Conservation (phyloP, 1,284 basidiomycete species). For the Inonotus obliquus region DNA sequence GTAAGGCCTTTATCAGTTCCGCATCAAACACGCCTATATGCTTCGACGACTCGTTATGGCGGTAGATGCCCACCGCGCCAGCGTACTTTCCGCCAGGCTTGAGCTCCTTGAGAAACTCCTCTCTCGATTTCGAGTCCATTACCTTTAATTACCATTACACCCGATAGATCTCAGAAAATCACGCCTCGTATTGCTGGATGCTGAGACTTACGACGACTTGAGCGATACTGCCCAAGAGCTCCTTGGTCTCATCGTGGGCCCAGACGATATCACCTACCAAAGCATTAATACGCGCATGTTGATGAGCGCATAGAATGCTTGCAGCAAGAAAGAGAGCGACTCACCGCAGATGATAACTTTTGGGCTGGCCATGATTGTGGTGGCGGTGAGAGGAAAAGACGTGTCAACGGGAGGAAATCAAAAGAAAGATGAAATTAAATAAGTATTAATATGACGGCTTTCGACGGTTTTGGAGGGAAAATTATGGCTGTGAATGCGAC, state of each 20-base stretch:
- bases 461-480: conserved; percentile 3
- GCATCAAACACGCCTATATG: conserved; percentile 76
- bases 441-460: conserved; percentile 2
- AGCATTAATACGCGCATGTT: not conserved
- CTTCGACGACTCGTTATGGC: conserved; percentile 63
- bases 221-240: conserved; percentile 62
- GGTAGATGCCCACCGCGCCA: conserved; percentile 74
- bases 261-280: conserved; percentile 64
- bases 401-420: not conserved
- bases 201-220: conserved; percentile 65
- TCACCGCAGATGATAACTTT: conserved; percentile 43
- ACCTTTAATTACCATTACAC: conserved; percentile 33
- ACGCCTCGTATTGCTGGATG: not conserved
- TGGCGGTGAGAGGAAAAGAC: conserved; percentile 19
- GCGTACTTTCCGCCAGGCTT: conserved; percentile 69
- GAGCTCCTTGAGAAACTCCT: conserved; percentile 65
- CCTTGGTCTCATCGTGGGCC: conserved; percentile 71
- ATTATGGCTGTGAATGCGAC: not conserved
- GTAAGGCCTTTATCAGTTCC: conserved; percentile 67
- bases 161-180: not conserved
- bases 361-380: conserved; percentile 32
- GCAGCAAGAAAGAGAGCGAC: conserved; percentile 15
- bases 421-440: not conserved
- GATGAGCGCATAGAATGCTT: not conserved
- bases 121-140: conserved; percentile 62